Evolutionary conservation across 139 green algal genomes (phyloP).

Genomic region (Volvox africanus): DNA sequence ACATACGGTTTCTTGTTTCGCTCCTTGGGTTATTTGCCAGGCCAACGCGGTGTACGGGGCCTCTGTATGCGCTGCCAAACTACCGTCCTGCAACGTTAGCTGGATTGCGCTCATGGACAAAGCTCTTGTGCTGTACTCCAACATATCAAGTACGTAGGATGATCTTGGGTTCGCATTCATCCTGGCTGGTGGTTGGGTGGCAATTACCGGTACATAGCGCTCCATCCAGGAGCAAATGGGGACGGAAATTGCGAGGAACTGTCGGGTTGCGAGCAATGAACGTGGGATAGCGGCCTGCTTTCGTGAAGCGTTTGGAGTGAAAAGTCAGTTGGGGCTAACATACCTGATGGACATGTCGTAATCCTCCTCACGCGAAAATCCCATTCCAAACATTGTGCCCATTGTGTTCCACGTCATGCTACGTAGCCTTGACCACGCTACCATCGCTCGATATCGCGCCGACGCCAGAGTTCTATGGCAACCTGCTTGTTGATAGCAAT

Average conservation of each 20-base stretch:
- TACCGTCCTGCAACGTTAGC: neutral
- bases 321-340: too few relatives aligned
- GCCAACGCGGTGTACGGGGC: conserved; percentile 1
- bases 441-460: conserved; percentile 51
- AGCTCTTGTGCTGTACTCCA: conserved; percentile 19
- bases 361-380: too few relatives aligned
- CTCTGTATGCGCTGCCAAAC: conserved; percentile 9
- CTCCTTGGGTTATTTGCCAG: neutral
- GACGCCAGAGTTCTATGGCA: conserved; percentile 44
- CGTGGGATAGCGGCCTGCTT: too few relatives aligned
- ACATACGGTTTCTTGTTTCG: too few relatives aligned
- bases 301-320: too few relatives aligned
- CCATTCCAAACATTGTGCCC: too few relatives aligned
- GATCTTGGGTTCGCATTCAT: neutral
- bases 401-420: neutral
- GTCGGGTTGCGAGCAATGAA: too few relatives aligned
- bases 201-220: too few relatives aligned
- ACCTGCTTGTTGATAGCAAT: conserved; percentile 22
- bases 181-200: neutral
- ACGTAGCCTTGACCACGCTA: conserved; percentile 7
- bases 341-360: too few relatives aligned
- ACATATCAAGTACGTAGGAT: conserved; percentile 10
- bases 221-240: too few relatives aligned
- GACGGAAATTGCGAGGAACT: too few relatives aligned
- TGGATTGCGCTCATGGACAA: conserved; percentile 44